Evolutionary conservation across 768 basidiomycete genomes (phyloP).

Genomic region (Amanita jacksonii): DNA sequence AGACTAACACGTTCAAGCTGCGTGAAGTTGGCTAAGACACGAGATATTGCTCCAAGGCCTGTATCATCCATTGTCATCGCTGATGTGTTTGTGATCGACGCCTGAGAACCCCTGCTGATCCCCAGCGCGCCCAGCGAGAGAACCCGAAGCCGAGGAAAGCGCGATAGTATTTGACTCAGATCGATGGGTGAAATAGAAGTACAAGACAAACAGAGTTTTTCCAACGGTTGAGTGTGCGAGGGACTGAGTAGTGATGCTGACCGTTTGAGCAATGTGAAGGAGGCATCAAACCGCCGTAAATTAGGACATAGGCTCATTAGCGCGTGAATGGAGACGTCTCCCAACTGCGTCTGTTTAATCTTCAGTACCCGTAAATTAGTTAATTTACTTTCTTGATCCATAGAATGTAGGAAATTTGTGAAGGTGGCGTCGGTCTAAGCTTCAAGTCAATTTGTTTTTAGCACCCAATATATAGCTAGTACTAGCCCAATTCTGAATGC

Average conservation of each 20-base stretch:
- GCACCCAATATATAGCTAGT: neutral
- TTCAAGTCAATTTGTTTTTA: neutral
- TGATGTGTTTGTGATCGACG: conserved; percentile 34
- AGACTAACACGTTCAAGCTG: conserved; percentile 46
- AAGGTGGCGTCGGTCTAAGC: conserved; percentile 49
- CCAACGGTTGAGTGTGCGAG: conserved; percentile 28
- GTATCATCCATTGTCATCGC: conserved; percentile 50
- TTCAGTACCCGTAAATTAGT: conserved; percentile 43
- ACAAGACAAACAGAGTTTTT: conserved; percentile 59
- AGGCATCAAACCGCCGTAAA: conserved; percentile 48
- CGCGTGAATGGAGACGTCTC: conserved; percentile 35
- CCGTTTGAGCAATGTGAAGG: conserved; percentile 38
- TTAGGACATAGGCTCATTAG: conserved; percentile 39
- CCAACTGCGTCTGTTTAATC: conserved; percentile 42
- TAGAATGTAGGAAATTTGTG: conserved; percentile 29
- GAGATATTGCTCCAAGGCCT: conserved; percentile 33
- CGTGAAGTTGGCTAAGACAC: conserved; percentile 23
- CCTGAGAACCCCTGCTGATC: conserved; percentile 31
- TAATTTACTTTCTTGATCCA: conserved; percentile 22
- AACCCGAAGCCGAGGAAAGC: conserved; percentile 32
- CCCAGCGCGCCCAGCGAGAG: conserved; percentile 55
- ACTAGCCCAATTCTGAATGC: conserved; percentile 51
- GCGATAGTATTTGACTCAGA: conserved; percentile 28
- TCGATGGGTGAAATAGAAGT: conserved; percentile 33
- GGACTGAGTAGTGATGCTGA: conserved; percentile 6